phyloP scores from a whole-genome alignment of 2,329 filamentous ascomycete genomes.

The Orbilia ellipsospora region DNA sequence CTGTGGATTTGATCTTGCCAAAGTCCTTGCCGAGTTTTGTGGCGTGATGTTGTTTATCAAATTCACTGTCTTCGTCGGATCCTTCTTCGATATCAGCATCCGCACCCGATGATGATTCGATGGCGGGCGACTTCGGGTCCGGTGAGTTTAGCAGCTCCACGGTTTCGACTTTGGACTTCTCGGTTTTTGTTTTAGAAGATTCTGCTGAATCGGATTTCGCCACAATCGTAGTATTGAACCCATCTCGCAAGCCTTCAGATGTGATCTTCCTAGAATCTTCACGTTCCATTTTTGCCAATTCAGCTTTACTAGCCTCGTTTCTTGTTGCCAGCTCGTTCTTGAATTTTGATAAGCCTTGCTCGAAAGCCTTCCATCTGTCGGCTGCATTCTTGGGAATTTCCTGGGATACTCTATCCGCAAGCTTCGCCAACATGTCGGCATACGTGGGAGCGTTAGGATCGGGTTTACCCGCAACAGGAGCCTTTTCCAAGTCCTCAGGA shows the following conservation, averaged over 20 bases:
- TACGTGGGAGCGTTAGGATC: constrained; percentile 75
- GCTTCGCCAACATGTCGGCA: constrained; percentile 97
- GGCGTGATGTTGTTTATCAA: constrained; percentile 79
- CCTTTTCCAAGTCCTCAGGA: constrained; percentile 36
- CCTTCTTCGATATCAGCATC: constrained; percentile 72
- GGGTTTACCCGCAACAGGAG: constrained; percentile 30
- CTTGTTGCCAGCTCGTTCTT: constrained; percentile 79
- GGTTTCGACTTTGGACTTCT: constrained; percentile 64
- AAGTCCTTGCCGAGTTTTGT: constrained; percentile 84
- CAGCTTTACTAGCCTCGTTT: constrained; percentile 77
- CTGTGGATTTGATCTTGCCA: constrained; percentile 77
- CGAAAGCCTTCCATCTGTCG: constrained; percentile 78
- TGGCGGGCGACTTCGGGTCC: constrained; percentile 63
- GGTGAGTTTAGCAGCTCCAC: constrained; percentile 82
- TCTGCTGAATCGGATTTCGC: constrained; percentile 68
- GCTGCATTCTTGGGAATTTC: constrained; percentile 78
- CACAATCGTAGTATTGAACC: constrained; percentile 88
- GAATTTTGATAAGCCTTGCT: constrained; percentile 81
- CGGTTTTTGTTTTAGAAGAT: constrained; percentile 64
- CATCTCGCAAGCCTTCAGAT: constrained; percentile 86
- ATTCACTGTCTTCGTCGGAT: constrained; percentile 67
- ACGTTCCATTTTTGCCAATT: constrained; percentile 83
- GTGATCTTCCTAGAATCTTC: constrained; percentile 92
- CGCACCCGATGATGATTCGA: constrained; percentile 68
- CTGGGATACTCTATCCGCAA: constrained; percentile 92